Conservation (phyloP, 306 rosid genomes). For the Vigna radiata region DNA sequence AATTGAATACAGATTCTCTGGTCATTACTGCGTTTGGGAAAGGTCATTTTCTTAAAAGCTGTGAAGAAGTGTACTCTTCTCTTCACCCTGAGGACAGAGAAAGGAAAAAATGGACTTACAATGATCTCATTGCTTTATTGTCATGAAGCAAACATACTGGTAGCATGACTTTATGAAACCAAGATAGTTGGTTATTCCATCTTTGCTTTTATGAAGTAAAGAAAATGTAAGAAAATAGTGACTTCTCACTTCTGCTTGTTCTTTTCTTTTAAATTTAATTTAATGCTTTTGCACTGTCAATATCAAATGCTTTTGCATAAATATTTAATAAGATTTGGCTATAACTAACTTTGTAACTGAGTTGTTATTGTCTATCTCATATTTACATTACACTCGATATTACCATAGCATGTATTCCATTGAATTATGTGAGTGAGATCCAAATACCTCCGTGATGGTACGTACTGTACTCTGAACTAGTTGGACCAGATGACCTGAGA, state of each 20-base stretch:
- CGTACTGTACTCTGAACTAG: no score
- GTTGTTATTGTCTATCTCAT: no score
- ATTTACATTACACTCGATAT: no score
- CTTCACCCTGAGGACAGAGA: constrained; percentile 61
- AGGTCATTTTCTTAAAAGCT: constrained; percentile 65
- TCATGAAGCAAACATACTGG: constrained; percentile 44
- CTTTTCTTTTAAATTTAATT: no score
- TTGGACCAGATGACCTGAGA: no score
- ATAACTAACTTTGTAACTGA: no score
- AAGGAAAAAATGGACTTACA: constrained; percentile 59
- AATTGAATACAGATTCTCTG: constrained; percentile 71
- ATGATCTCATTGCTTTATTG: constrained; percentile 60
- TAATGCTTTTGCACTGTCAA: no score
- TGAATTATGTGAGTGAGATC: no score
- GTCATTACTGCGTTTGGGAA: constrained; percentile 80
- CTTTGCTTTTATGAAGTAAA: neutral
- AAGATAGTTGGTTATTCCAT: constrained; percentile 24
- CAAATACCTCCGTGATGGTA: no score
- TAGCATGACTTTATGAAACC: constrained; percentile 27
- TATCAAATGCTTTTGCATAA: no score
- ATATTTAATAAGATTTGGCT: no score
- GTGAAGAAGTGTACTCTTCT: constrained; percentile 61
- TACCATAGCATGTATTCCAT: no score
- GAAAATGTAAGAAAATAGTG: neutral
- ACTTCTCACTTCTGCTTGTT: neutral